phyloP scores from a whole-genome alignment of 352 stramenopile species.

The Halophytophthora polymorphica region DNA sequence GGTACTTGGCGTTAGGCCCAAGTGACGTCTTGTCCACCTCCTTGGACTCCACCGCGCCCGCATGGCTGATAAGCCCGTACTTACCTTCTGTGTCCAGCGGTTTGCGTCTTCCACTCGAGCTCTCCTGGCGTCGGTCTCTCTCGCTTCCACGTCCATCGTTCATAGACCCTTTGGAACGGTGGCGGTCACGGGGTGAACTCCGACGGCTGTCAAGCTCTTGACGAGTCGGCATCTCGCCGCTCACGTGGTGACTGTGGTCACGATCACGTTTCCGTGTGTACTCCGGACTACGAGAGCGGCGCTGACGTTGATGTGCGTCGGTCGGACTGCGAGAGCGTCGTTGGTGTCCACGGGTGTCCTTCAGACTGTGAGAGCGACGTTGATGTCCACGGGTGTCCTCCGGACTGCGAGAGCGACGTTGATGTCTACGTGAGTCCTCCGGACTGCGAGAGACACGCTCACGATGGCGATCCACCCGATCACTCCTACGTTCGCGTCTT shows the following conservation, averaged over 20 bases:
- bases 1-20: conserved; percentile 73
- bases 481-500: conserved; percentile 3
- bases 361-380: background rate
- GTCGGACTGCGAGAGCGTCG: too few relatives aligned
- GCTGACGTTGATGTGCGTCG: background rate
- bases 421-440: conserved; percentile 11
- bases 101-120: conserved; percentile 20
- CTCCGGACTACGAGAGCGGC: conserved; percentile 1
- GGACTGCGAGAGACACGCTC: too few relatives aligned
- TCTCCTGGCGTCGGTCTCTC: conserved; percentile 6
- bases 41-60: conserved; percentile 60
- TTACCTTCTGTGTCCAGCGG: conserved; percentile 27
- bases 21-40: conserved; percentile 75
- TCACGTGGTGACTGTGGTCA: conserved; percentile 2
- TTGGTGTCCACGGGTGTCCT: conserved; percentile 9
- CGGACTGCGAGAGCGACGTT: conserved; percentile 17
- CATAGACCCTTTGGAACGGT: background rate
- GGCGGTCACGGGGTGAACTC: conserved; percentile 10
- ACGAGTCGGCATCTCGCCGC: background rate
- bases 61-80: conserved; percentile 62
- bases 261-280: conserved; percentile 4
- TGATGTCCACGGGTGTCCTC: too few relatives aligned
- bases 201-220: conserved; percentile 10
- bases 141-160: background rate
- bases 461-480: background rate